Conservation (phyloP, 2,329 filamentous ascomycete genomes). For the Diaporthe nobilis region DNA sequence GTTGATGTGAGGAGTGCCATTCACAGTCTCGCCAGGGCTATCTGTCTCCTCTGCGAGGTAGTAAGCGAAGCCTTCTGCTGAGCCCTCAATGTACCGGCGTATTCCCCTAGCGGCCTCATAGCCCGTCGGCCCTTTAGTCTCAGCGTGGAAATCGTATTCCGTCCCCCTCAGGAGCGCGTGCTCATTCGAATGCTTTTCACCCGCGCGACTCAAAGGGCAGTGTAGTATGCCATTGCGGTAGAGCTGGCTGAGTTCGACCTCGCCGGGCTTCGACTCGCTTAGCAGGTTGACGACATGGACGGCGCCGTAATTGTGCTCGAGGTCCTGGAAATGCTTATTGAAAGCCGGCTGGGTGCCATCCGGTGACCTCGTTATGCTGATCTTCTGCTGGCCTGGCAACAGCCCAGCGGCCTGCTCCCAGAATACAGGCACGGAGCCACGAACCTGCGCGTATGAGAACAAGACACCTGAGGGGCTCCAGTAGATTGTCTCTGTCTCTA, state of each 20-base stretch:
- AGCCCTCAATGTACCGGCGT: slow-evolving; percentile 80
- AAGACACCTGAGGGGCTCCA: slow-evolving; percentile 84
- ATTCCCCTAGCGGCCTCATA: slow-evolving; percentile 95
- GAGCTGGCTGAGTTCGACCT: slow-evolving; percentile 84
- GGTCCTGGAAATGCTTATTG: slow-evolving; percentile 91
- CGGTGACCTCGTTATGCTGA: slow-evolving; percentile 86
- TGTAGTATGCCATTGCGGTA: slow-evolving; percentile 84
- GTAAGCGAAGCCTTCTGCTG: slow-evolving; percentile 92
- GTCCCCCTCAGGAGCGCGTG: slow-evolving; percentile 84
- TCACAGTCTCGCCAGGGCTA: slow-evolving; percentile 57
- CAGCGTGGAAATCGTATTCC: slow-evolving; percentile 96
- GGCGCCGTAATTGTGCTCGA: slow-evolving; percentile 89
- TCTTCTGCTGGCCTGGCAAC: slow-evolving; percentile 93
- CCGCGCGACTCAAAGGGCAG: slow-evolving; percentile 77
- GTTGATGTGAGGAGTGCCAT: slow-evolving; percentile 54
- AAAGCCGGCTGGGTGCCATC: slow-evolving; percentile 96
- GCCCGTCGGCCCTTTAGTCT: slow-evolving; percentile 87
- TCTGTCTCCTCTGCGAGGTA: slow-evolving; percentile 83
- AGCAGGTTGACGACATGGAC: slow-evolving; percentile 94
- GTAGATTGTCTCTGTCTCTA: slow-evolving; percentile 96
- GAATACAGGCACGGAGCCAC: slow-evolving; percentile 94
- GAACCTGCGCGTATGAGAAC: slow-evolving; percentile 94
- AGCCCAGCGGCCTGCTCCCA: slow-evolving; percentile 95
- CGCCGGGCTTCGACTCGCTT: slow-evolving; percentile 89
- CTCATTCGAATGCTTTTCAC: slow-evolving; percentile 70